These are phyloP conservation scores for Acmispon strigosus DNA, from an alignment of 306 rosid species.

Conservation along the genomic window DNA sequence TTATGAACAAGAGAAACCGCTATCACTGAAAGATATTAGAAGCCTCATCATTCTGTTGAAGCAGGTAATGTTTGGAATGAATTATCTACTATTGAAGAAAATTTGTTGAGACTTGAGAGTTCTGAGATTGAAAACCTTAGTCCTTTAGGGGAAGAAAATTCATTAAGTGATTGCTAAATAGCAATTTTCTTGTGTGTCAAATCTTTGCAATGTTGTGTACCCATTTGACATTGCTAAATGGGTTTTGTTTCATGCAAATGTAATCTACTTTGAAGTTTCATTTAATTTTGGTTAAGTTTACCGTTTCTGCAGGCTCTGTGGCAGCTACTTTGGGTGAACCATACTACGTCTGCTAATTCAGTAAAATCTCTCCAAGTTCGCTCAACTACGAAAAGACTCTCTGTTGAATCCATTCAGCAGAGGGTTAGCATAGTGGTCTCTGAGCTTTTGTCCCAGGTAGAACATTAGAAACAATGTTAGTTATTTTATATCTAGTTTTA, in stretches of 20 bases:
- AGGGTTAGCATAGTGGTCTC: conserved; percentile 82
- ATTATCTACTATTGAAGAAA: conserved; percentile 6
- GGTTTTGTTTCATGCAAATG: not conserved
- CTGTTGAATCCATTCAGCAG: conserved; percentile 69
- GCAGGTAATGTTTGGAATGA: conserved; percentile 57
- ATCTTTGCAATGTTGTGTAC: conserved; percentile 9
- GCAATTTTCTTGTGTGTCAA: not conserved
- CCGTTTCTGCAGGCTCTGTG: conserved; percentile 76
- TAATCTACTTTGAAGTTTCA: not conserved
- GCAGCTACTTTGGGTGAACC: conserved; percentile 95
- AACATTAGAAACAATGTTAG: conserved; percentile 31
- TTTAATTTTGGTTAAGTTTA: conserved; percentile 9
- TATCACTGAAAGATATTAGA: conserved; percentile 76
- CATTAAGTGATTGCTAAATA: conserved; percentile 1
- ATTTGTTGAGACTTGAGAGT: conserved; percentile 4
- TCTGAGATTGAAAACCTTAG: conserved; percentile 12
- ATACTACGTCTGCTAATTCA: conserved; percentile 42
- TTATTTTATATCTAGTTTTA: conserved; percentile 9
- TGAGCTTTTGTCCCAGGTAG: conserved; percentile 93
- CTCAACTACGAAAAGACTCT: conserved; percentile 46
- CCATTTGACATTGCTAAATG: too few species aligned
- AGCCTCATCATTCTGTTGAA: conserved; percentile 71
- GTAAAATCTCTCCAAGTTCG: conserved; percentile 32
- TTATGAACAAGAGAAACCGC: conserved; percentile 96
- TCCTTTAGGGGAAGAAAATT: not conserved